phyloP scores from a whole-genome alignment of 192 early-diverging fungal species.

The Neocallimastix lanati region DNA sequence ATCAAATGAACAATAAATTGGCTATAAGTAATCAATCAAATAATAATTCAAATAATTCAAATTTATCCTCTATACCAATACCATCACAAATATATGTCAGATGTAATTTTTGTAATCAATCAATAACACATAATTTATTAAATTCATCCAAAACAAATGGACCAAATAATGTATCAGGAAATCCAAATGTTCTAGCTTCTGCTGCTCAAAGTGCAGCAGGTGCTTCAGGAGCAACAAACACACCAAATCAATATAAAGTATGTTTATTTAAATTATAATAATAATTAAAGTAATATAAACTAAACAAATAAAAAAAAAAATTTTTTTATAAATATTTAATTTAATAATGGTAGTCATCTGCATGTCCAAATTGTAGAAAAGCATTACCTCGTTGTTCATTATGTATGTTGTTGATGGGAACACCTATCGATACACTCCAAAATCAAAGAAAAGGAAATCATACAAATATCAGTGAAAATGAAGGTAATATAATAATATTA shows the following conservation, averaged over 20 bases:
- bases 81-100: slow-evolving; percentile 64
- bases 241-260: background rate
- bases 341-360: slow-evolving; percentile 18
- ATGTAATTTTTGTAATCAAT: slow-evolving; percentile 71
- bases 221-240: background rate
- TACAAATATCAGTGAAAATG: slow-evolving; percentile 20
- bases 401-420: slow-evolving; percentile 44
- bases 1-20: background rate
- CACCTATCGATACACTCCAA: slow-evolving; percentile 34
- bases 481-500: slow-evolving; percentile 10
- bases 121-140: slow-evolving; percentile 28
- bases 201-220: background rate
- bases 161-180: background rate
- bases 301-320: background rate
- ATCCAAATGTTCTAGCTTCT: background rate
- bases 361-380: slow-evolving; percentile 42
- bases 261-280: background rate
- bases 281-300: background rate
- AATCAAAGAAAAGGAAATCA: slow-evolving; percentile 17
- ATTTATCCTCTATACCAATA: slow-evolving; percentile 3
- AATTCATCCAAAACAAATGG: slow-evolving; percentile 15
- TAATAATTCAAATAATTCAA: slow-evolving; percentile 1
- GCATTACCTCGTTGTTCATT: slow-evolving; percentile 43
- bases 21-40: slow-evolving; percentile 1
- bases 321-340: background rate